Percentiles rank a stretch among this genome's conserved stretches.
These are phyloP conservation scores for Cryptococcus sp. DNA, from an alignment of 1,284 basidiomycete species.

Conservation along the genomic window DNA sequence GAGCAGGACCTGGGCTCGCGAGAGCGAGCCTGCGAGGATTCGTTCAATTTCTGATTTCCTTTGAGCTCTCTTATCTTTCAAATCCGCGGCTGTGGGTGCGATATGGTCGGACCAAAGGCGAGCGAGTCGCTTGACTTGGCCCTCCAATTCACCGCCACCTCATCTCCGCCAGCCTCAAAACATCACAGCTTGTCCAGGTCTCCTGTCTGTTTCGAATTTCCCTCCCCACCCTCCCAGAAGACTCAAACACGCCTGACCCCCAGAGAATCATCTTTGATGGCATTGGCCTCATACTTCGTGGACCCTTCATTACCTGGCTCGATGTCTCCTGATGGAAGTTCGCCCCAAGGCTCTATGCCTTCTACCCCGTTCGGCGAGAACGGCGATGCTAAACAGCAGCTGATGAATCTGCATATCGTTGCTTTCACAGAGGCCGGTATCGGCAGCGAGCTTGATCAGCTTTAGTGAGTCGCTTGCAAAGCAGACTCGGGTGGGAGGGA, in stretches of 20 bases:
- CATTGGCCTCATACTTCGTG: constrained; percentile 15
- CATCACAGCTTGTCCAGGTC: not conserved
- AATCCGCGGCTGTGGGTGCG: too few species aligned
- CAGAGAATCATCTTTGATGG: constrained; percentile 16
- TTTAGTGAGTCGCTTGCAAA: constrained; percentile 43
- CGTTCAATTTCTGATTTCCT: too few species aligned
- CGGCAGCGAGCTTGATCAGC: constrained; percentile 48
- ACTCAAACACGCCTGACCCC: constrained; percentile 14
- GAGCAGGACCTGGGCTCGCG: too few species aligned
- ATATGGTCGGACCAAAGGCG: too few species aligned
- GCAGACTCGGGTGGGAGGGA: not conserved
- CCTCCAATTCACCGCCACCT: too few species aligned
- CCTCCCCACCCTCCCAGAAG: too few species aligned
- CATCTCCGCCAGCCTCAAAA: too few species aligned
- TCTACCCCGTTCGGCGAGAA: constrained; percentile 4
- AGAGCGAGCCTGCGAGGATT: too few species aligned
- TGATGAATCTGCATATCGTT: constrained; percentile 40
- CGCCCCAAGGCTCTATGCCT: not conserved
- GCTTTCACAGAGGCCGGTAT: constrained; percentile 50
- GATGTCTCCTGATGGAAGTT: not conserved
- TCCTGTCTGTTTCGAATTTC: not conserved
- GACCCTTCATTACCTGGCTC: constrained; percentile 5
- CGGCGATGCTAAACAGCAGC: constrained; percentile 22
- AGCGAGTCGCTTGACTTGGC: too few species aligned
- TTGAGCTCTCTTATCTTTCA: too few species aligned